Conservation (phyloP, 257 asterid genomes). For the Asclepias syriaca region DNA sequence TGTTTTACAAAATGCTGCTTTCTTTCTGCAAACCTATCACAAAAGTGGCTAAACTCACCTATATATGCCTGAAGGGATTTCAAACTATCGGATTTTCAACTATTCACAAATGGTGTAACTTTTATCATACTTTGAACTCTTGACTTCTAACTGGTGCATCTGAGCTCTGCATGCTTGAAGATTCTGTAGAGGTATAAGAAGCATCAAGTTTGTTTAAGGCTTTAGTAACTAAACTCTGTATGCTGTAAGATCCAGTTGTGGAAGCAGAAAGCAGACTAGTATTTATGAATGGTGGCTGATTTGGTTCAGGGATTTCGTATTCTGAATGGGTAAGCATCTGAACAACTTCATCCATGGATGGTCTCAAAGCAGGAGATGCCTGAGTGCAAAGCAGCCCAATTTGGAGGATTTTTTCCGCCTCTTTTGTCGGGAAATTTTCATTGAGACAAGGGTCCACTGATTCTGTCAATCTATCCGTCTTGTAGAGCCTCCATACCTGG, state of each 20-base stretch:
- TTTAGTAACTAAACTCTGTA: slow-evolving; percentile 36
- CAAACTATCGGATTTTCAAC: background rate
- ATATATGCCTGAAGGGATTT: background rate
- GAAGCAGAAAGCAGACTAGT: slow-evolving; percentile 29
- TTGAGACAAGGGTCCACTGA: slow-evolving; percentile 46
- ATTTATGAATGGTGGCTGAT: slow-evolving; percentile 40
- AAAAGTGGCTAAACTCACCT: background rate
- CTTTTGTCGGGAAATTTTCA: slow-evolving; percentile 46
- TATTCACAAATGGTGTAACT: background rate
- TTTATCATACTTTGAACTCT: slow-evolving; percentile 11
- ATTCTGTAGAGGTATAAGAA: slow-evolving; percentile 45
- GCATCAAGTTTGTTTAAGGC: slow-evolving; percentile 27
- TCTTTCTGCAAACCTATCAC: background rate
- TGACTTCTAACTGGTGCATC: slow-evolving; percentile 35
- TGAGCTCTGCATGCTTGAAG: slow-evolving; percentile 57
- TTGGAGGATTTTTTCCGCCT: slow-evolving; percentile 45
- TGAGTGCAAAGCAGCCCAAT: slow-evolving; percentile 76
- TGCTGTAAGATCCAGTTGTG: slow-evolving; percentile 48
- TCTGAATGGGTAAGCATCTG: slow-evolving; percentile 52
- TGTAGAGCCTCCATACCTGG: slow-evolving; percentile 74
- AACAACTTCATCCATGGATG: slow-evolving; percentile 76
- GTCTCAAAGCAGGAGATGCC: slow-evolving; percentile 69
- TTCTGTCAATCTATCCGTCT: slow-evolving; percentile 43
- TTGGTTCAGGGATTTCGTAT: slow-evolving; percentile 56
- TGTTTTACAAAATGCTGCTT: slow-evolving; percentile 9